A percentile compares a stretch with the other conserved stretches of the same genome.
Conservation (phyloP, 1,139 yeast genomes). For the Hyphopichia wangnamkhiaoensis region DNA sequence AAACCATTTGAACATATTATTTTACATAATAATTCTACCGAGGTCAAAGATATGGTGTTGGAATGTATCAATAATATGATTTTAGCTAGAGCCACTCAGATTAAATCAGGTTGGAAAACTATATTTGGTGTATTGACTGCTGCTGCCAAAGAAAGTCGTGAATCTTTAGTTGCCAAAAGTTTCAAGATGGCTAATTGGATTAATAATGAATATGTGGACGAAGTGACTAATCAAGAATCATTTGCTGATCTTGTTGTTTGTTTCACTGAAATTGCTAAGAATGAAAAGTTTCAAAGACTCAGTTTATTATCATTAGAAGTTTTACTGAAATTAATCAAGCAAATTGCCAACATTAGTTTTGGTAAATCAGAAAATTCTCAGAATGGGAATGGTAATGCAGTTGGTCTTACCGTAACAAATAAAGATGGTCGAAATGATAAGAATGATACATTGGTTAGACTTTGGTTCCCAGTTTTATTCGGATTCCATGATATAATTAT, state of each 20-base stretch:
- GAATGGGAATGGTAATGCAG: slow-evolving; percentile 3
- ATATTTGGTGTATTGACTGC: slow-evolving; percentile 74
- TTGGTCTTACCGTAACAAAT: slow-evolving; percentile 7
- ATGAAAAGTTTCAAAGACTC: slow-evolving; percentile 75
- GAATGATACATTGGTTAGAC: slow-evolving; percentile 44
- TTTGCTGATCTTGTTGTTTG: slow-evolving; percentile 76
- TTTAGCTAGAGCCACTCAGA: slow-evolving; percentile 67
- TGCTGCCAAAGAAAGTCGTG: slow-evolving; percentile 60
- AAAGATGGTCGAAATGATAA: slow-evolving; percentile 14
- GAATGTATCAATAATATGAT: slow-evolving; percentile 90
- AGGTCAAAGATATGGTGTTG: slow-evolving; percentile 85
- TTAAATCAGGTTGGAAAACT: slow-evolving; percentile 94
- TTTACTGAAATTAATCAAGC: slow-evolving; percentile 63
- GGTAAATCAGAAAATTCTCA: slow-evolving; percentile 12
- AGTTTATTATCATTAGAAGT: slow-evolving; percentile 81
- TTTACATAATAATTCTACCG: slow-evolving; percentile 62
- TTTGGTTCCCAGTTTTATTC: slow-evolving; percentile 81
- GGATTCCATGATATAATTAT: slow-evolving; percentile 87
- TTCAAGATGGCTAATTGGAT: slow-evolving; percentile 66
- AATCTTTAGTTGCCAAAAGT: slow-evolving; percentile 61
- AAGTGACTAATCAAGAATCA: slow-evolving; percentile 71
- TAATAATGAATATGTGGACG: slow-evolving; percentile 60
- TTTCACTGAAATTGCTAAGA: slow-evolving; percentile 79
- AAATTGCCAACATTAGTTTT: slow-evolving; percentile 50
- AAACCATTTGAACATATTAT: slow-evolving; percentile 87